Evolutionary conservation across 129 eudicot genomes (phyloP).

Genomic region (Ambrosia artemisiifolia): DNA sequence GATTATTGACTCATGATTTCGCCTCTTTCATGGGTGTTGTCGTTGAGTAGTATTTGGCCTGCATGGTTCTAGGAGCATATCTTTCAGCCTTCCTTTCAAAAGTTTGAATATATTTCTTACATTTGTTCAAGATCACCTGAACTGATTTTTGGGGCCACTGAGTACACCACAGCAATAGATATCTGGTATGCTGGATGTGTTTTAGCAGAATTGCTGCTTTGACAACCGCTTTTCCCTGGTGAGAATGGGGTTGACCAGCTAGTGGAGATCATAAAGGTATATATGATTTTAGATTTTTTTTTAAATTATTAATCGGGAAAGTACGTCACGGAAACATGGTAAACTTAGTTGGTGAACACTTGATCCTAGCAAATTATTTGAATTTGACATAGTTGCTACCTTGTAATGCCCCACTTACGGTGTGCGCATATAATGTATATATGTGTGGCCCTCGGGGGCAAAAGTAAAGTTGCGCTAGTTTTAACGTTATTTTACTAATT

Average conservation of each 20-base stretch:
- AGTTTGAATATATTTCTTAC: conserved; percentile 65
- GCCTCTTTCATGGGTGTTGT: no score
- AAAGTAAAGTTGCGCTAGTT: no score
- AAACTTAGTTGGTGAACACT: no score
- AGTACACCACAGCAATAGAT: conserved; percentile 71
- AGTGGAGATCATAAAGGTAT: conserved; percentile 87
- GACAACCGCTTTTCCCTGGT: conserved; percentile 55
- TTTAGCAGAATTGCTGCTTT: conserved; percentile 56
- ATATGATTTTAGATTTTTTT: neutral
- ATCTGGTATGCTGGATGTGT: conserved; percentile 66
- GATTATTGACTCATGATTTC: no score
- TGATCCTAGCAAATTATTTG: conserved; percentile 4
- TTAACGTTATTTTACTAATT: no score
- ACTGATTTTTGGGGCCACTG: conserved; percentile 58
- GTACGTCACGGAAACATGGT: neutral
- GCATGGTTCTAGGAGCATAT: no score
- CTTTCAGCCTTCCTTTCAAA: no score
- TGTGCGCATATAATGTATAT: no score
- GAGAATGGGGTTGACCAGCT: conserved; percentile 89
- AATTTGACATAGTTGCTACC: no score
- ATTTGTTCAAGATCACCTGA: conserved; percentile 67
- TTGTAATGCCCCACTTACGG: no score
- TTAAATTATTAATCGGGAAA: neutral
- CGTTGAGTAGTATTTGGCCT: no score
- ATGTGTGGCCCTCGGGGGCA: no score